Conservation (phyloP, 495 filamentous ascomycete species). For the Podospora fimiseda region DNA sequence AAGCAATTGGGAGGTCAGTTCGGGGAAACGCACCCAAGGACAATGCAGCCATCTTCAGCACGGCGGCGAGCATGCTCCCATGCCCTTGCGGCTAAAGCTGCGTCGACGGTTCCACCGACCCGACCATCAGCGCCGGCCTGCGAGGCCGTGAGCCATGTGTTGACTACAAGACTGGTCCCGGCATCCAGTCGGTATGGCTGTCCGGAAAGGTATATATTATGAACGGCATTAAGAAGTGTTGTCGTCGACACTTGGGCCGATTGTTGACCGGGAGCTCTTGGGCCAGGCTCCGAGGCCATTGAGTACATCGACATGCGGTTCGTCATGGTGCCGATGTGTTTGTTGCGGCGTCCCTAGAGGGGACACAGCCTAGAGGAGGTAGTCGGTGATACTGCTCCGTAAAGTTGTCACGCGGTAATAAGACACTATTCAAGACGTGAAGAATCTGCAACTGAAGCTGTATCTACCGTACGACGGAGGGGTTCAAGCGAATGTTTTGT, state of each 20-base stretch:
- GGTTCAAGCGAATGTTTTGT: slow-evolving; percentile 13
- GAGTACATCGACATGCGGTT: slow-evolving; percentile 84
- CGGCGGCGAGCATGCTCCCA: slow-evolving; percentile 96
- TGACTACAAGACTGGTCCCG: slow-evolving; percentile 88
- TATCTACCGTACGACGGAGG: too few species aligned
- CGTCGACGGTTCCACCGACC: slow-evolving; percentile 71
- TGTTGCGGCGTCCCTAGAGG: slow-evolving; percentile 20
- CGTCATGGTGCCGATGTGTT: slow-evolving; percentile 52
- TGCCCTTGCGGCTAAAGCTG: slow-evolving; percentile 68
- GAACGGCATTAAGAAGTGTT: slow-evolving; percentile 82
- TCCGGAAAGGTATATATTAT: slow-evolving; percentile 77
- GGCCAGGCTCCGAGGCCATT: slow-evolving; percentile 53
- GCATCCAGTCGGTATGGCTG: slow-evolving; percentile 80
- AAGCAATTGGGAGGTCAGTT: neutral
- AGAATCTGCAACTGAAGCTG: too few species aligned
- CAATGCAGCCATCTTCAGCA: slow-evolving; percentile 92
- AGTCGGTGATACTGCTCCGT: neutral
- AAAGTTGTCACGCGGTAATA: neutral
- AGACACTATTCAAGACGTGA: neutral
- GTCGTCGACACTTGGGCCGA: slow-evolving; percentile 83
- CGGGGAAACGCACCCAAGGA: slow-evolving; percentile 62
- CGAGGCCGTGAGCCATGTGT: slow-evolving; percentile 82
- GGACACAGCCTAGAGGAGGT: slow-evolving; percentile 35
- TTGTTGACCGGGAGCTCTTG: slow-evolving; percentile 57
- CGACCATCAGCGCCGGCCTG: slow-evolving; percentile 59